phyloP scores from a whole-genome alignment of 495 filamentous ascomycete genomes.

The Aspergillus bertholletiae region DNA sequence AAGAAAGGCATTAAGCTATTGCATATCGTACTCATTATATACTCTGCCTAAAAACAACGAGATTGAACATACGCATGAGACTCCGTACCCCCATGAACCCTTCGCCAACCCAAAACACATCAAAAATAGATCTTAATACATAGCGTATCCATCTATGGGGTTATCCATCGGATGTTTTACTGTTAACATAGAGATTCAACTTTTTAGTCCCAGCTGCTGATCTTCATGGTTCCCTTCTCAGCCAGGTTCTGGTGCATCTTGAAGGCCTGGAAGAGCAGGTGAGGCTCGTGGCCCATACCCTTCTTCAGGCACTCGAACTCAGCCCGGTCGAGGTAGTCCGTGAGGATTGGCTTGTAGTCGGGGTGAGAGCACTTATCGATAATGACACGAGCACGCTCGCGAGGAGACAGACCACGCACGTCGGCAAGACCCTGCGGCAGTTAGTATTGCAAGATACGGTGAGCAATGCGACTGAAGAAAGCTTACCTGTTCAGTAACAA shows the following conservation, averaged over 20 bases:
- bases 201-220: slow-evolving; percentile 51
- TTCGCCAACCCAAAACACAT: slow-evolving; percentile 3
- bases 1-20: not conserved
- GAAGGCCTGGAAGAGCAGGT: slow-evolving; percentile 78
- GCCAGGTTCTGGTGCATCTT: slow-evolving; percentile 84
- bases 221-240: slow-evolving; percentile 83
- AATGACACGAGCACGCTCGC: slow-evolving; percentile 80
- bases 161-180: not conserved
- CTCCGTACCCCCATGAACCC: slow-evolving; percentile 5
- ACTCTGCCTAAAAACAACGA: not conserved
- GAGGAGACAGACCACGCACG: slow-evolving; percentile 75
- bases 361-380: slow-evolving; percentile 88
- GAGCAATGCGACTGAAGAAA: not conserved
- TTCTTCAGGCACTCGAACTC: slow-evolving; percentile 84
- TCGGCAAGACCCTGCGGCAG: slow-evolving; percentile 64
- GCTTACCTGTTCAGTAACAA: slow-evolving; percentile 72
- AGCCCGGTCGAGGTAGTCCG: slow-evolving; percentile 81
- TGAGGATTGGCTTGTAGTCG: slow-evolving; percentile 77
- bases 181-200: not conserved
- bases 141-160: not conserved
- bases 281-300: slow-evolving; percentile 89
- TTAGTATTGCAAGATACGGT: not conserved
- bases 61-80: slow-evolving; percentile 1
- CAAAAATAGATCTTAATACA: not conserved
- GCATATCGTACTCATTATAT: not conserved